These are phyloP conservation scores for Naganishia liquefaciens DNA, from an alignment of 1,284 basidiomycete species.

Conservation along the genomic window DNA sequence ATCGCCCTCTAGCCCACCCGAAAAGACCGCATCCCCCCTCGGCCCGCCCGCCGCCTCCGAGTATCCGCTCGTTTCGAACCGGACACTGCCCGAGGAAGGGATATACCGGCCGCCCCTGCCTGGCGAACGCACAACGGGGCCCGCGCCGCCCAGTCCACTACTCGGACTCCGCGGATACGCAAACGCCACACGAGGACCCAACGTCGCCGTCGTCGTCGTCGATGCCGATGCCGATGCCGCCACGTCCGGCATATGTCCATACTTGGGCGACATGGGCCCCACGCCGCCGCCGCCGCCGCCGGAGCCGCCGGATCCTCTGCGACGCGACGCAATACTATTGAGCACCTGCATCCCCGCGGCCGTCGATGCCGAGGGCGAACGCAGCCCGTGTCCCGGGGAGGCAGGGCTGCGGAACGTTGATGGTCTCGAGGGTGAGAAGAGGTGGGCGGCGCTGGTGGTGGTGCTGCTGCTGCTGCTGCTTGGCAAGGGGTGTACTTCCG, in stretches of 20 bases:
- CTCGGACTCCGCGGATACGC: conserved; percentile 18
- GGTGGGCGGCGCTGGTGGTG: background rate
- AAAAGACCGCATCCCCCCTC: background rate
- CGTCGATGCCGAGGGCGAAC: conserved; percentile 13
- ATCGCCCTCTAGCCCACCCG: background rate
- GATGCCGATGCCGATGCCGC: no score
- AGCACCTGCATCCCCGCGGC: conserved; percentile 22
- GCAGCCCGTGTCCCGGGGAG: background rate
- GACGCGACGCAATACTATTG: conserved; percentile 12
- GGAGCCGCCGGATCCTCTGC: conserved; percentile 8
- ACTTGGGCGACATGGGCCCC: background rate
- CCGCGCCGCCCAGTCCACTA: background rate
- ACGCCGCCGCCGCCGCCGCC: background rate
- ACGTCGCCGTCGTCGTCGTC: background rate
- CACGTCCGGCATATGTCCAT: background rate
- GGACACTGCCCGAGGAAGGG: conserved; percentile 5
- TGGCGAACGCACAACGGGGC: conserved; percentile 3
- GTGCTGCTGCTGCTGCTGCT: background rate
- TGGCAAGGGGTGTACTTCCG: background rate
- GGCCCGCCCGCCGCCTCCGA: background rate
- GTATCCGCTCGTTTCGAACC: conserved; percentile 21
- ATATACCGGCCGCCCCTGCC: conserved; percentile 22
- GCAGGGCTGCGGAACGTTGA: background rate
- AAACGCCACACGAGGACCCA: conserved; percentile 14
- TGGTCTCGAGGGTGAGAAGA: conserved; percentile 10